Percentiles rank a stretch among this genome's conserved stretches.
Evolutionary conservation across 371 early-diverging fungal genomes (phyloP).

Genomic region (Mucor plumbeus): DNA sequence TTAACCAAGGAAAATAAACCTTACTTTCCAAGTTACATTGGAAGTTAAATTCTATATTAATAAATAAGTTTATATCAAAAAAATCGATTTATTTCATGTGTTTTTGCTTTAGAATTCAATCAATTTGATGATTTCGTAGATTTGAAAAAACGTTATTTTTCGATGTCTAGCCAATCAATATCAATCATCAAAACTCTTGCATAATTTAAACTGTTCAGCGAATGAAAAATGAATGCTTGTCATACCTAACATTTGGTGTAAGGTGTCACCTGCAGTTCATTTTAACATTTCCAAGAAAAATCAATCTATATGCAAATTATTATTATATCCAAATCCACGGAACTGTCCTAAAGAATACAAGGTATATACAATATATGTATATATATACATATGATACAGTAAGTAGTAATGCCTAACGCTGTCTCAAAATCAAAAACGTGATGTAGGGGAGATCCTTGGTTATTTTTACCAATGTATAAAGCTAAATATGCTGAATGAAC

Average conservation of each 20-base stretch:
- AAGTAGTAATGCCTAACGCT: too few species aligned
- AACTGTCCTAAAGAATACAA: too few species aligned
- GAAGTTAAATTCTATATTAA: not conserved
- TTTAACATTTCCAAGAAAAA: not conserved
- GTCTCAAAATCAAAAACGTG: too few species aligned
- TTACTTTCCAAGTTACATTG: not conserved
- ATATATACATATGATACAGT: too few species aligned
- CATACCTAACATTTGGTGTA: not conserved
- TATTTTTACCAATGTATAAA: too few species aligned
- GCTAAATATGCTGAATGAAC: too few species aligned
- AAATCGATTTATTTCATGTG: not conserved
- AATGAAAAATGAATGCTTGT: not conserved
- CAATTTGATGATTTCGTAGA: not conserved
- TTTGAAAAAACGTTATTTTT: conserved; percentile 3
- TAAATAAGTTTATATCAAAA: not conserved
- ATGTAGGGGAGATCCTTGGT: too few species aligned
- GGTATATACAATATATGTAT: too few species aligned
- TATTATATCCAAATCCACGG: too few species aligned
- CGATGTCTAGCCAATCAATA: conserved; percentile 11
- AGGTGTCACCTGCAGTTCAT: not conserved
- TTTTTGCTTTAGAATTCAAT: not conserved
- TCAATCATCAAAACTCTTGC: conserved; percentile 13
- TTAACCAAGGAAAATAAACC: not conserved
- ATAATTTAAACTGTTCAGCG: conserved; percentile 5
- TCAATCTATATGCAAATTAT: too few species aligned